Conservation (phyloP, 2,329 filamentous ascomycete species). For the Byssothecium circinans region DNA sequence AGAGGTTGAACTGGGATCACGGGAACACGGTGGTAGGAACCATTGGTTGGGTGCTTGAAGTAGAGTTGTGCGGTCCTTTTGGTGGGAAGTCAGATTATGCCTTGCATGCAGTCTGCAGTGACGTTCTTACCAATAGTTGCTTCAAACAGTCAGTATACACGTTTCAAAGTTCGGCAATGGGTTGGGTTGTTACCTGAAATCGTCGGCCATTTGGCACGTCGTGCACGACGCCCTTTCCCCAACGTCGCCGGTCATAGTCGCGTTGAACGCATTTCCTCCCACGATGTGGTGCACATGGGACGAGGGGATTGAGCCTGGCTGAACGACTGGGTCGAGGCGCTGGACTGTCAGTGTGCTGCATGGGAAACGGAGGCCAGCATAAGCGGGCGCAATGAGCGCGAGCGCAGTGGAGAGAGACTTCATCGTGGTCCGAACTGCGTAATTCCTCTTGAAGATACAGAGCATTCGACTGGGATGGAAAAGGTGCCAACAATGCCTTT, state of each 20-base stretch:
- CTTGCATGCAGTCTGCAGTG: no score
- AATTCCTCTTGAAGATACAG: neutral
- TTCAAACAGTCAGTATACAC: neutral
- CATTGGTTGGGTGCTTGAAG: slow-evolving; percentile 31
- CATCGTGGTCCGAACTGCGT: slow-evolving; percentile 14
- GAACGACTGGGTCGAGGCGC: slow-evolving; percentile 27
- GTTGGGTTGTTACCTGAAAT: slow-evolving; percentile 11
- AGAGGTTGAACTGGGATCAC: slow-evolving; percentile 26
- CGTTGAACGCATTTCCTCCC: slow-evolving; percentile 32
- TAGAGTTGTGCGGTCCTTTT: slow-evolving; percentile 30
- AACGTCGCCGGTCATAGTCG: slow-evolving; percentile 27
- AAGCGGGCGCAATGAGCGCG: slow-evolving; percentile 18
- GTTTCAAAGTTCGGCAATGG: neutral
- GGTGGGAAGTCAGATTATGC: slow-evolving; percentile 6
- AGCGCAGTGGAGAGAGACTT: slow-evolving; percentile 24
- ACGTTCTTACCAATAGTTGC: no score
- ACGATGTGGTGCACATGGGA: slow-evolving; percentile 33
- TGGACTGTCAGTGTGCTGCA: slow-evolving; percentile 31
- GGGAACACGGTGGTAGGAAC: slow-evolving; percentile 28
- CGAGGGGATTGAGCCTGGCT: slow-evolving; percentile 24
- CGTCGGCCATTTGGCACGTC: slow-evolving; percentile 29
- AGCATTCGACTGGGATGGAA: neutral
- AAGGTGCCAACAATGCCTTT: neutral
- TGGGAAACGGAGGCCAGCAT: slow-evolving; percentile 31
- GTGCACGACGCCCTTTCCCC: slow-evolving; percentile 25